phyloP scores from a whole-genome alignment of 192 early-diverging fungal genomes.

The Lobosporangium transversale region DNA sequence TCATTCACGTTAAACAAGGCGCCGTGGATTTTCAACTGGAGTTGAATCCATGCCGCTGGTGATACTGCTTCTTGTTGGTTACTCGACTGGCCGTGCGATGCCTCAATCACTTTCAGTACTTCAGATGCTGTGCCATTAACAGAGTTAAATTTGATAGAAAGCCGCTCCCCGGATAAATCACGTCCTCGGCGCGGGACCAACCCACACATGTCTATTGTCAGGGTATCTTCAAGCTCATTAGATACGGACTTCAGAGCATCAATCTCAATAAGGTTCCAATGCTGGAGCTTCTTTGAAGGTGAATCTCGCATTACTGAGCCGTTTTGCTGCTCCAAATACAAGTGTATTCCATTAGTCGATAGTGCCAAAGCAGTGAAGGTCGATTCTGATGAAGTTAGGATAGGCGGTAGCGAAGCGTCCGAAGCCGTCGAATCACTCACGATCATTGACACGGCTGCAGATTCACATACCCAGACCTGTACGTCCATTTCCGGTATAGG shows the following conservation, averaged over 20 bases:
- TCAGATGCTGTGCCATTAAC: neutral
- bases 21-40: constrained; percentile 13
- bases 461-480: constrained; percentile 31
- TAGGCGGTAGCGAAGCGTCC: neutral
- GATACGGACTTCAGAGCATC: constrained; percentile 17
- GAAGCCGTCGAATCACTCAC: neutral
- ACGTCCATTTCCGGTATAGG: too few relatives aligned
- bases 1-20: constrained; percentile 12
- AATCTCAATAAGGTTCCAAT: constrained; percentile 17
- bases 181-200: constrained; percentile 18
- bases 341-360: constrained; percentile 25
- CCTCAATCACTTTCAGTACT: constrained; percentile 6
- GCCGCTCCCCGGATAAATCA: constrained; percentile 11
- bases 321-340: constrained; percentile 7
- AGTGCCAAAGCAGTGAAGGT: constrained; percentile 18
- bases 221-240: neutral
- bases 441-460: constrained; percentile 1
- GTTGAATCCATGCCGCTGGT: neutral
- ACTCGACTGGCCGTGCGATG: neutral
- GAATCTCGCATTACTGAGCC: neutral
- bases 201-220: constrained; percentile 25
- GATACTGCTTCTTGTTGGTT: neutral
- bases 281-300: constrained; percentile 3
- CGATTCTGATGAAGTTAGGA: neutral
- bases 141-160: constrained; percentile 2